Evolutionary conservation across 2,329 filamentous ascomycete genomes (phyloP).

Genomic region (Nothophaeocryptopus gaeumannii): DNA sequence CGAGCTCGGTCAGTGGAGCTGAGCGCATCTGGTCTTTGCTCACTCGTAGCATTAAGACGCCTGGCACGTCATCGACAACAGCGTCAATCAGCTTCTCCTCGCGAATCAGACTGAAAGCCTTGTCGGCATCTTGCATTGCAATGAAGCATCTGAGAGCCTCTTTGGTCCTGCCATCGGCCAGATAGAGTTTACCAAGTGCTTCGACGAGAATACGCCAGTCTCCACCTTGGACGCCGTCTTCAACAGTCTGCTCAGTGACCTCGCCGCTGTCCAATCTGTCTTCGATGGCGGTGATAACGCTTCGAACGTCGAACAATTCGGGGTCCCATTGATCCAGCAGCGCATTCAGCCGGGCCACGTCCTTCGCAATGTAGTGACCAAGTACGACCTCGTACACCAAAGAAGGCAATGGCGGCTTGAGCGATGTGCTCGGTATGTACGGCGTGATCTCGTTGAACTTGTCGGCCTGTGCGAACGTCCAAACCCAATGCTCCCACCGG

Average conservation of each 20-base stretch:
- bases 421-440: constrained; percentile 73
- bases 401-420: constrained; percentile 74
- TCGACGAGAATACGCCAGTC: constrained; percentile 92
- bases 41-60: constrained; percentile 84
- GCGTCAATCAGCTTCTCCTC: constrained; percentile 89
- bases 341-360: constrained; percentile 72
- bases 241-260: constrained; percentile 70
- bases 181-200: constrained; percentile 77
- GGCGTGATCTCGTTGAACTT: constrained; percentile 87
- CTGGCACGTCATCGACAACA: constrained; percentile 83
- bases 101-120: constrained; percentile 78
- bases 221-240: constrained; percentile 64
- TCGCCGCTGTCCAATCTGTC: constrained; percentile 76
- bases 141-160: constrained; percentile 90
- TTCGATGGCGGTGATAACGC: constrained; percentile 74
- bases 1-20: constrained; percentile 68
- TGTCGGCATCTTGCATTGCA: constrained; percentile 84
- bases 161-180: constrained; percentile 74
- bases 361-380: constrained; percentile 78
- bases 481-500: constrained; percentile 94
- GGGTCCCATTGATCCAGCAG: constrained; percentile 80
- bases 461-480: constrained; percentile 80
- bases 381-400: constrained; percentile 86
- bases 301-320: constrained; percentile 76
- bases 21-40: constrained; percentile 65